These are phyloP conservation scores for Stagonosporopsis rhizophila DNA, from an alignment of 2,329 filamentous ascomycete species.

Conservation along the genomic window DNA sequence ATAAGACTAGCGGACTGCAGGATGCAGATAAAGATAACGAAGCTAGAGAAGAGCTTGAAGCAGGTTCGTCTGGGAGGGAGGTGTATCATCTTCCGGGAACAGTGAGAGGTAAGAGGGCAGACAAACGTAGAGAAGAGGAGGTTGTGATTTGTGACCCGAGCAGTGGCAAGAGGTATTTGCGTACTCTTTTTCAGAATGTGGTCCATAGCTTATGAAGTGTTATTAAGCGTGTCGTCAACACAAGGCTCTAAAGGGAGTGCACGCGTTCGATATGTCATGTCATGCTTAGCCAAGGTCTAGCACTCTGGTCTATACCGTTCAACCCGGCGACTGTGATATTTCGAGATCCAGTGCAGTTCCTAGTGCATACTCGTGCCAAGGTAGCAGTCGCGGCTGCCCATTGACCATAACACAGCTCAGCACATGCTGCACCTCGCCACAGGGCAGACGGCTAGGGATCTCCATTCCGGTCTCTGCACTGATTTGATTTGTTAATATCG, in stretches of 20 bases:
- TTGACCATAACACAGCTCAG: neutral
- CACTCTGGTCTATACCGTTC: neutral
- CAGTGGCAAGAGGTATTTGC: neutral
- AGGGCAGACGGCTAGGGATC: neutral
- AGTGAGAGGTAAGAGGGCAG: neutral
- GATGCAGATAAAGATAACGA: neutral
- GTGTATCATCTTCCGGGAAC: neutral
- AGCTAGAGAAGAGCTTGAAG: neutral
- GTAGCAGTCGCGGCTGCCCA: neutral
- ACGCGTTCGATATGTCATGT: neutral
- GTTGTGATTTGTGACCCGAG: neutral
- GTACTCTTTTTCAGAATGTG: neutral
- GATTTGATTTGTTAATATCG: neutral
- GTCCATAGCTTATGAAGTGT: neutral
- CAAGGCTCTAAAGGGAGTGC: neutral
- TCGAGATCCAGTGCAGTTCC: neutral
- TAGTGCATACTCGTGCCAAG: neutral
- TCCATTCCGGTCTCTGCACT: neutral
- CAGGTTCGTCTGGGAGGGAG: neutral
- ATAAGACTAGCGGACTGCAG: neutral
- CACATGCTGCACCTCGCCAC: too few relatives aligned
- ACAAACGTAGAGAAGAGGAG: neutral
- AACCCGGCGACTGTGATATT: neutral
- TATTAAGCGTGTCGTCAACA: neutral
- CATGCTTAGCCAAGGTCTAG: neutral